phyloP scores from a whole-genome alignment of 225 moss, liverwort and hornwort species.

The Straminergon stramineum region DNA sequence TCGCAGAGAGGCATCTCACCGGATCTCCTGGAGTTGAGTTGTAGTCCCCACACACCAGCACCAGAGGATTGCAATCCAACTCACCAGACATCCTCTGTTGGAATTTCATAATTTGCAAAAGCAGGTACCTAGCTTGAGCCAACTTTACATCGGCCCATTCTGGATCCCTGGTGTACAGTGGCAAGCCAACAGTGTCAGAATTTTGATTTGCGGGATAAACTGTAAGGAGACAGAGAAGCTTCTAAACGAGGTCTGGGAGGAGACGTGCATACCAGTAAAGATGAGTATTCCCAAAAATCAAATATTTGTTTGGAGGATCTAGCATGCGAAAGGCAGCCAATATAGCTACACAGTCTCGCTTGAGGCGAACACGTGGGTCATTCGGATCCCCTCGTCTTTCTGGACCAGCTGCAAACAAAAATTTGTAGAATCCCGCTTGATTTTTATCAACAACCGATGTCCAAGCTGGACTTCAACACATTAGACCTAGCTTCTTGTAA shows the following conservation, averaged over 20 bases:
- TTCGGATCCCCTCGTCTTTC: constrained; percentile 61
- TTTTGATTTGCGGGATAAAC: not conserved
- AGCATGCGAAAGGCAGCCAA: constrained; percentile 66
- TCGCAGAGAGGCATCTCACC: constrained; percentile 17
- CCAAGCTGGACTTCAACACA: not conserved
- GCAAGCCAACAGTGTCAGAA: not conserved
- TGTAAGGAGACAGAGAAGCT: not conserved
- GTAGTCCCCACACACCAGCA: constrained; percentile 69
- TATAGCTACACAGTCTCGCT: constrained; percentile 84
- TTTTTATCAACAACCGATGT: not conserved
- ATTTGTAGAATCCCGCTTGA: not conserved
- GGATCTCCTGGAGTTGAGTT: constrained; percentile 82
- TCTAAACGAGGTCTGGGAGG: not conserved
- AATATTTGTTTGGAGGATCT: constrained; percentile 38
- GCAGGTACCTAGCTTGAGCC: constrained; percentile 70
- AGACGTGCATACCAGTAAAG: constrained; percentile 61
- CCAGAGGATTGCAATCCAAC: constrained; percentile 33
- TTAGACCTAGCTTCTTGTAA: not conserved
- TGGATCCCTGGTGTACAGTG: constrained; percentile 53
- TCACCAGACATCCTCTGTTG: constrained; percentile 15
- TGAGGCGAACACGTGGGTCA: constrained; percentile 63
- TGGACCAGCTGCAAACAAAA: constrained; percentile 21
- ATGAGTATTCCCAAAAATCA: constrained; percentile 72
- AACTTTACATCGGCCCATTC: constrained; percentile 86
- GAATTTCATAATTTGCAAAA: constrained; percentile 38